phyloP scores from a whole-genome alignment of 2,329 filamentous ascomycete genomes.

The Paracorniculantispora psalliotae region DNA sequence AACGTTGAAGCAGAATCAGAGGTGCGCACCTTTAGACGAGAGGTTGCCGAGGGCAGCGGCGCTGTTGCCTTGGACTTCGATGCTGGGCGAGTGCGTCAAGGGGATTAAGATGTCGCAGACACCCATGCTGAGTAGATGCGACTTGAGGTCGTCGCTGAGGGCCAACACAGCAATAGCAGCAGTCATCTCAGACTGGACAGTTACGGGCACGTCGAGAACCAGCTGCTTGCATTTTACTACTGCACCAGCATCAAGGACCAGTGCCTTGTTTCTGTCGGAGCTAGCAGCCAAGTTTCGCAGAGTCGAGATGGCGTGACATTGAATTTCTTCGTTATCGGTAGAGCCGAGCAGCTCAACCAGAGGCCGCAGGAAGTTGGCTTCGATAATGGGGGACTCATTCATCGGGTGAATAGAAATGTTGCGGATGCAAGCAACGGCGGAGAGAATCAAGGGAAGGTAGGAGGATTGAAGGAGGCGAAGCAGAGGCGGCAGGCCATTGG shows the following conservation, averaged over 20 bases:
- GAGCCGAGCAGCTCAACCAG: conserved; percentile 90
- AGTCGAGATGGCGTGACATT: conserved; percentile 97
- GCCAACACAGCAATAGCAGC: conserved; percentile 97
- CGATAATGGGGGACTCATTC: conserved; percentile 98
- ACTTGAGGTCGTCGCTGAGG: conserved; percentile 91
- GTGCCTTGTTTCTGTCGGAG: conserved; percentile 94
- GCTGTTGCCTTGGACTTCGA: conserved; percentile 97
- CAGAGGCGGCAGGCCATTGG: conserved; percentile 77
- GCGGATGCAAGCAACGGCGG: conserved; percentile 94
- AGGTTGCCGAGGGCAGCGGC: conserved; percentile 92
- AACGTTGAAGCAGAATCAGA: not conserved
- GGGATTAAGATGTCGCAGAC: conserved; percentile 97
- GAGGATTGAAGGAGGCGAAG: conserved; percentile 89
- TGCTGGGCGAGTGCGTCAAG: conserved; percentile 88
- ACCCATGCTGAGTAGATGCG: conserved; percentile 81
- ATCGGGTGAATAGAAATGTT: conserved; percentile 98
- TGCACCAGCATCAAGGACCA: conserved; percentile 93
- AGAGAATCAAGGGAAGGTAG: conserved; percentile 91
- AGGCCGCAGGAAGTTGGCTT: conserved; percentile 91
- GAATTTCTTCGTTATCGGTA: conserved; percentile 97
- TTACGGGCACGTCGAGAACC: conserved; percentile 85
- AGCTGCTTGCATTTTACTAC: conserved; percentile 99
- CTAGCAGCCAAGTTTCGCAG: conserved; percentile 92
- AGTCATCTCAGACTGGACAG: conserved; percentile 98
- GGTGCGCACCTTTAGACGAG: conserved; percentile 82